A percentile compares a stretch with the other conserved stretches of the same genome.
These are phyloP conservation scores for Raphanus raphanistrum DNA, from an alignment of 345 rosid genomes.

Conservation along the genomic window DNA sequence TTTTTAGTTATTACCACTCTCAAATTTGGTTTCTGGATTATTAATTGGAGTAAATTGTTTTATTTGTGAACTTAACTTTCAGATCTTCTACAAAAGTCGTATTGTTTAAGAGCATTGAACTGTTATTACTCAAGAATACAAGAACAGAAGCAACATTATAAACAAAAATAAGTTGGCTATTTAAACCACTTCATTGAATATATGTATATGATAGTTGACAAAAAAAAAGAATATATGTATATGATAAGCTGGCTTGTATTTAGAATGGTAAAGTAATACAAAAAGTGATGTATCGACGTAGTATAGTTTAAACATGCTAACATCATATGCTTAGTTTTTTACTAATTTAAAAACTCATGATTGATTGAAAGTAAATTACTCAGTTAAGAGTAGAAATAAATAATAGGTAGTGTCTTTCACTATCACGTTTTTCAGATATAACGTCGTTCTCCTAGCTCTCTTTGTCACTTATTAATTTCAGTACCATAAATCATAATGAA, in stretches of 20 bases:
- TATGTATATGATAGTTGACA: neutral
- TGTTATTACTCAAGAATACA: neutral
- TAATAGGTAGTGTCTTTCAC: conserved; percentile 4
- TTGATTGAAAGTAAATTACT: conserved; percentile 11
- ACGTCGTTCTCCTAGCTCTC: conserved; percentile 23
- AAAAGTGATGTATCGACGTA: neutral
- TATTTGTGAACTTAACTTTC: conserved; percentile 9
- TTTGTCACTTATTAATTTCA: neutral
- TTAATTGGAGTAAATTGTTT: conserved; percentile 12
- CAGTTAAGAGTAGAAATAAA: neutral
- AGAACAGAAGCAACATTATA: neutral
- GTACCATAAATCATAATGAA: neutral
- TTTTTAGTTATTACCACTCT: neutral
- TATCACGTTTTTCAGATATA: conserved; percentile 16
- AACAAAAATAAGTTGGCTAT: neutral
- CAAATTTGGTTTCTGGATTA: conserved; percentile 24
- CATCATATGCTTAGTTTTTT: neutral
- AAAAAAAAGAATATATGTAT: neutral
- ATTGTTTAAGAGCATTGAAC: neutral
- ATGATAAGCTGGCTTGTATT: neutral
- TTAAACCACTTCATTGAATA: neutral
- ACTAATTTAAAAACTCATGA: neutral
- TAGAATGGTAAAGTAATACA: neutral
- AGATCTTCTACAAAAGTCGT: conserved; percentile 14
- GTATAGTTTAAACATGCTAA: conserved; percentile 1